Base-by-base conservation (phyloP, 176 grass and related monocot genomes). In the Lolium rigidum region DNA sequence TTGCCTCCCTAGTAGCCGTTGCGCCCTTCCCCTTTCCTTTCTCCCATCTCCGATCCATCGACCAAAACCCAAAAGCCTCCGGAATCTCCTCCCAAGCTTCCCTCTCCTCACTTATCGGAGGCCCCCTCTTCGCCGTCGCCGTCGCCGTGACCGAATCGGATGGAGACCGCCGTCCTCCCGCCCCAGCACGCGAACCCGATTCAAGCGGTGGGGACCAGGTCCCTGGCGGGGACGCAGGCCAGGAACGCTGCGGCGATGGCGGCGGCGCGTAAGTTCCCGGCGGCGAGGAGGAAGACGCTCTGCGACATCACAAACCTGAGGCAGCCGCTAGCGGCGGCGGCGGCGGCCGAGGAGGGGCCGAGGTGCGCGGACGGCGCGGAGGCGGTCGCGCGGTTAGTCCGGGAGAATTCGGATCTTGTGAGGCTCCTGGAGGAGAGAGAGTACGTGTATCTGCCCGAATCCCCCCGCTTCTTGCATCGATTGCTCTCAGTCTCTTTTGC, bases 241-340 rank as follows among this genome's bases (percentile, higher is more conserved):
- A 74, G 52, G 63, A 86, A 46, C 49, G 76, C 37, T 9, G 75
- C 61, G 16, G 50, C 63, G 15, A 31, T 79, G 61, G 63, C 62
- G 11, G 35, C 74, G 62, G 31, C 28, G 64, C 46, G 46, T 22
- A 88, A 65, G 77, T 22, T 15, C 14, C 17, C 46, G 22, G 9
- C 15, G 20, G 55, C 21, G 24, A 93, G 91, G 88, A 81, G 91
- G 77, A 90, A 85, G 62, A 90, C 84, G 64, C 88, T 90, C 18
- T 87, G 81, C 64, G 91, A 90, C 56, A 93, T 93, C 88, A 93
- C 91, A 38, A 93, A 93, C 56, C 70, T 88, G 44, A 63, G 70
- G 20, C 12, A 6, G 25, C 74, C 6, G 8, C 60, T 39, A 35
- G 48, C 9, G 46, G 79, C 55, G 26, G 11, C 14, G 46, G 24